phyloP scores from a whole-genome alignment of 129 eudicot genomes.

The Escallonia herrerae region DNA sequence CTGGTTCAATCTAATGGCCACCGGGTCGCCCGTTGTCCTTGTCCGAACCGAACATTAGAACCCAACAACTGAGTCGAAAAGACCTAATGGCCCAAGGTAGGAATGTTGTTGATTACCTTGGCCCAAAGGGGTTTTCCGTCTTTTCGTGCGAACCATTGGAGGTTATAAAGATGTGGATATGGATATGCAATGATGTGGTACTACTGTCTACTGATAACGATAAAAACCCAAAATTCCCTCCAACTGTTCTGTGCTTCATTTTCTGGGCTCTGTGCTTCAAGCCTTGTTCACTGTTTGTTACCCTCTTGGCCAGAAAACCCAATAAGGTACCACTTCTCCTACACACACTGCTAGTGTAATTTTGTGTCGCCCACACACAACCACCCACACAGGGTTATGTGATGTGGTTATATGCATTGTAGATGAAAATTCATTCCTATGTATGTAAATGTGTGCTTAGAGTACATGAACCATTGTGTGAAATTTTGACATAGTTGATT shows the following conservation, averaged over 20 bases:
- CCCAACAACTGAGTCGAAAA: not conserved
- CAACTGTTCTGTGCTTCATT: slow-evolving; percentile 20
- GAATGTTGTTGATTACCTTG: no score
- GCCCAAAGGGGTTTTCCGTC: slow-evolving; percentile 13
- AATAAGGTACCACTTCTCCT: slow-evolving; percentile 21
- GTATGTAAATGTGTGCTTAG: not conserved
- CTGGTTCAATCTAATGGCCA: no score
- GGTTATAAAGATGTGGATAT: slow-evolving; percentile 35
- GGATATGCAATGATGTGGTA: slow-evolving; percentile 27
- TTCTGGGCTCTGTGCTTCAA: not conserved
- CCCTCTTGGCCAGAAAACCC: slow-evolving; percentile 14
- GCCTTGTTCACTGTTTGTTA: slow-evolving; percentile 6
- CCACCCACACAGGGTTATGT: no score
- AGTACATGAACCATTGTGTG: not conserved
- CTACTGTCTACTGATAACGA: slow-evolving; percentile 28
- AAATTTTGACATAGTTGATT: not conserved
- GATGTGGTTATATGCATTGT: not conserved
- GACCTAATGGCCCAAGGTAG: no score
- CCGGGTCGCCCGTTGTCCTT: no score
- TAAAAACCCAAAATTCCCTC: slow-evolving; percentile 11
- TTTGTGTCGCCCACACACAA: no score
- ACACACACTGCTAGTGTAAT: no score
- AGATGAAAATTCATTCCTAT: not conserved
- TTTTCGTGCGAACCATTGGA: slow-evolving; percentile 8
- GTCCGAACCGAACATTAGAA: no score